Evolutionary conservation across 257 asterid species (phyloP).

Genomic region (Parsonsia alboflavescens): DNA sequence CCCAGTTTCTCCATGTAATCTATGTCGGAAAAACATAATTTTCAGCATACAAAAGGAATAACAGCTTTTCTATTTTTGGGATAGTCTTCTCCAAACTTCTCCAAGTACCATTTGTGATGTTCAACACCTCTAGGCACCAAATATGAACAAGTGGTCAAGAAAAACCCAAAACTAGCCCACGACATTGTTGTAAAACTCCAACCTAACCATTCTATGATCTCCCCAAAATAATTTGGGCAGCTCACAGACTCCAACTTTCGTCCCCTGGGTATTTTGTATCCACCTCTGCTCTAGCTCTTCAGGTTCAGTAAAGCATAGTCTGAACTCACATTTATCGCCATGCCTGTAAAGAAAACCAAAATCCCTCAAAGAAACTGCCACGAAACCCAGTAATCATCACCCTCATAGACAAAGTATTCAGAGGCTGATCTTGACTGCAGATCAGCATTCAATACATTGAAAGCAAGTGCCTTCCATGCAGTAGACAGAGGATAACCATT

Average conservation of each 20-base stretch:
- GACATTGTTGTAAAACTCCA: conserved; percentile 73
- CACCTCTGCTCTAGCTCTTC: conserved; percentile 37
- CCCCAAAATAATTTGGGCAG: conserved; percentile 78
- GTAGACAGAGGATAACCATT: no score
- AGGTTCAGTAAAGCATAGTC: conserved; percentile 49
- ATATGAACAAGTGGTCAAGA: conserved; percentile 55
- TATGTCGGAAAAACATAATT: no score
- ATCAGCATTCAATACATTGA: conserved; percentile 48
- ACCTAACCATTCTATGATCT: conserved; percentile 77
- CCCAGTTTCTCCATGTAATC: no score
- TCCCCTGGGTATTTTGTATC: conserved; percentile 59
- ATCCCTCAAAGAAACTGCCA: conserved; percentile 36
- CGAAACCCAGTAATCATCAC: conserved; percentile 41
- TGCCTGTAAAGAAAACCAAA: conserved; percentile 38
- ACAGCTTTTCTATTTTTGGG: conserved; percentile 63
- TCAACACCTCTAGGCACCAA: conserved; percentile 53
- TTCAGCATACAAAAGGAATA: conserved; percentile 51
- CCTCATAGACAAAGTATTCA: conserved; percentile 39
- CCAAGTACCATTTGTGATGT: conserved; percentile 57
- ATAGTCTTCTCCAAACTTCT: conserved; percentile 74
- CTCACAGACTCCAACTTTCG: conserved; percentile 65
- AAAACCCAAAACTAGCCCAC: conserved; percentile 69
- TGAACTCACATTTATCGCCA: conserved; percentile 50
- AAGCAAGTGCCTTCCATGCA: conserved; percentile 44
- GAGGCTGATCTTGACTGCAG: conserved; percentile 57